A percentile compares a stretch with the other conserved stretches of the same genome.
These are phyloP conservation scores for Botrytis galanthina DNA, from an alignment of 2,329 filamentous ascomycete species.

Conservation along the genomic window DNA sequence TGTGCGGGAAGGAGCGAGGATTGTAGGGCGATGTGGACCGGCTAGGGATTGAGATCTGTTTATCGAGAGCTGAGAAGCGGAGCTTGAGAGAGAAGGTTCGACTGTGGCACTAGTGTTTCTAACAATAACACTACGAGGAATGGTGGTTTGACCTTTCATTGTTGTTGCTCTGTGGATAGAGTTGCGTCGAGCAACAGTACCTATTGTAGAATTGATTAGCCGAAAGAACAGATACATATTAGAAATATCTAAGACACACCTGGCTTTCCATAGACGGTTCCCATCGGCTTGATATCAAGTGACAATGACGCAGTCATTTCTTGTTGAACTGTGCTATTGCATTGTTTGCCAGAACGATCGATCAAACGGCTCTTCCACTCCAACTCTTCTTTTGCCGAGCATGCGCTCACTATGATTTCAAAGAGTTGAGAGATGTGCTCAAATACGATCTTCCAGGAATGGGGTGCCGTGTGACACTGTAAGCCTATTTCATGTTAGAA, in stretches of 20 bases:
- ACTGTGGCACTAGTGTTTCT: slow-evolving; percentile 76
- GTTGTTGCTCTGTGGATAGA: slow-evolving; percentile 80
- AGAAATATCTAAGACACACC: slow-evolving; percentile 44
- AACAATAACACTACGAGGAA: slow-evolving; percentile 74
- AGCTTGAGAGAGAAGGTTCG: slow-evolving; percentile 40
- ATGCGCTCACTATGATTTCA: slow-evolving; percentile 84
- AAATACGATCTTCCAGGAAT: slow-evolving; percentile 91
- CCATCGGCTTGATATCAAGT: slow-evolving; percentile 70
- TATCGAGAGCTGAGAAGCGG: slow-evolving; percentile 51
- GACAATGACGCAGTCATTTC: slow-evolving; percentile 61
- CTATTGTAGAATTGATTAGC: slow-evolving; percentile 38
- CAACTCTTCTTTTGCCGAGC: slow-evolving; percentile 73
- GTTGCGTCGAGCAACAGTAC: slow-evolving; percentile 62
- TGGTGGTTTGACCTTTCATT: slow-evolving; percentile 60
- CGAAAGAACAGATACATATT: not conserved
- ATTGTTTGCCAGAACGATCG: slow-evolving; percentile 49
- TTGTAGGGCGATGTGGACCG: slow-evolving; percentile 65
- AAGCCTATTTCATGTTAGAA: slow-evolving; percentile 55
- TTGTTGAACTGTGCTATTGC: slow-evolving; percentile 47
- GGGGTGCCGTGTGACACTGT: slow-evolving; percentile 80
- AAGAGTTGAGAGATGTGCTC: slow-evolving; percentile 73
- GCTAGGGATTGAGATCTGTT: slow-evolving; percentile 77
- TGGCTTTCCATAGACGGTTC: slow-evolving; percentile 71
- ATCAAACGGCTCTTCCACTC: slow-evolving; percentile 74
- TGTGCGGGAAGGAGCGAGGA: slow-evolving; percentile 69